Evolutionary conservation across 2,329 filamentous ascomycete genomes (phyloP).

Genomic region (Cladosporium sp.): DNA sequence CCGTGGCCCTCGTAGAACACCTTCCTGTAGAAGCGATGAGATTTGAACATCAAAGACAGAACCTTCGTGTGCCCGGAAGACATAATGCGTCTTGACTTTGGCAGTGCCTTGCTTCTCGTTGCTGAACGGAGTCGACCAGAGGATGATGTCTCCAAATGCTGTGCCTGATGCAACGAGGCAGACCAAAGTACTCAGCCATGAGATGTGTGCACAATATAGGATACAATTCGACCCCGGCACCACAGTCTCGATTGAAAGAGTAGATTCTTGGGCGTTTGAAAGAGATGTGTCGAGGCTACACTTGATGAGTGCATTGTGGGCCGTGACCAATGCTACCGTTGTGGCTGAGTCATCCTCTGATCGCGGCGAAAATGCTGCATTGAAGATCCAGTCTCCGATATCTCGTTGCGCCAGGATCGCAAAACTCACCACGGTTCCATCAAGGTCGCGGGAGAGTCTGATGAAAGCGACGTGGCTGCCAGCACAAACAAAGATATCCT

Average conservation of each 20-base stretch:
- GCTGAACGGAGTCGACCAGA: slow-evolving; percentile 69
- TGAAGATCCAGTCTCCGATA: slow-evolving; percentile 76
- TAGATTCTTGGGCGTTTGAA: neutral
- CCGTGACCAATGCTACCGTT: slow-evolving; percentile 69
- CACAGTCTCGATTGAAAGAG: slow-evolving; percentile 31
- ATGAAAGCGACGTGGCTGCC: slow-evolving; percentile 52
- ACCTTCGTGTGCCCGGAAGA: slow-evolving; percentile 75
- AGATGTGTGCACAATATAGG: slow-evolving; percentile 78
- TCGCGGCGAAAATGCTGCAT: slow-evolving; percentile 54
- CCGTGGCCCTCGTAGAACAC: slow-evolving; percentile 34
- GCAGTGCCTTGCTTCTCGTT: slow-evolving; percentile 22
- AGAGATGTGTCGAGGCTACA: neutral
- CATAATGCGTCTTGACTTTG: slow-evolving; percentile 51
- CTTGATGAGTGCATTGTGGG: slow-evolving; percentile 76
- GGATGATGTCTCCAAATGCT: slow-evolving; percentile 88
- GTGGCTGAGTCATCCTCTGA: neutral
- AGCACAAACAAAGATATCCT: slow-evolving; percentile 67
- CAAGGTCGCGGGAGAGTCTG: neutral
- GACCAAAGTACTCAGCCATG: slow-evolving; percentile 58
- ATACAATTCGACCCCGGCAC: slow-evolving; percentile 74
- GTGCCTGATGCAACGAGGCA: slow-evolving; percentile 85
- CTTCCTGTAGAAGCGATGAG: slow-evolving; percentile 54
- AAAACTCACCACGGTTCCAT: neutral
- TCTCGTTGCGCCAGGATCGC: slow-evolving; percentile 33
- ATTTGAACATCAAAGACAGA: slow-evolving; percentile 90